These are phyloP conservation scores for Fusarium concolor DNA, from an alignment of 2,329 filamentous ascomycete genomes.

Conservation along the genomic window DNA sequence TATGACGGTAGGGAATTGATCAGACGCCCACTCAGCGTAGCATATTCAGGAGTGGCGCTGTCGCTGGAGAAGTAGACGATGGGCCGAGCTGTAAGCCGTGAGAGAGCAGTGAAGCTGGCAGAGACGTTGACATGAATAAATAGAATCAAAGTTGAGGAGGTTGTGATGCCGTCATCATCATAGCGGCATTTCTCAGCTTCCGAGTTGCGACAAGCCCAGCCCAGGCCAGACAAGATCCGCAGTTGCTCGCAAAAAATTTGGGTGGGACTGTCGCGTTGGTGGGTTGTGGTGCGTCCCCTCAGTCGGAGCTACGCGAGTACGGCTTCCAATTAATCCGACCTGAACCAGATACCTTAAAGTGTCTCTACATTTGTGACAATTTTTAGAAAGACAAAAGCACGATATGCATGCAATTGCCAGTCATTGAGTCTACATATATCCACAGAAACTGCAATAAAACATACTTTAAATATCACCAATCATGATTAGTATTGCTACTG, in stretches of 20 bases:
- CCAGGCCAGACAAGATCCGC: constrained; percentile 4
- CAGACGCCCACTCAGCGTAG: constrained; percentile 41
- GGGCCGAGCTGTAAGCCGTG: constrained; percentile 9
- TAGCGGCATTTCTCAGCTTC: constrained; percentile 51
- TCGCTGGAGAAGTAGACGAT: constrained; percentile 16
- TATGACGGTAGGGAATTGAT: constrained; percentile 48
- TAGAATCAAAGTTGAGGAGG: constrained; percentile 38
- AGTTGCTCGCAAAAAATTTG: constrained; percentile 37
- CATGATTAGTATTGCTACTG: background rate
- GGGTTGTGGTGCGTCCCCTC: constrained; percentile 21
- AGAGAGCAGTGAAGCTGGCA: constrained; percentile 19
- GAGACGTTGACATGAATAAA: constrained; percentile 26
- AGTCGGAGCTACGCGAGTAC: constrained; percentile 37
- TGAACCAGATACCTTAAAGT: constrained; percentile 29
- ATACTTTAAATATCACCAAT: background rate
- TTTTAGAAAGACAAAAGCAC: background rate
- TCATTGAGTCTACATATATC: background rate
- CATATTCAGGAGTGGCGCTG: constrained; percentile 47
- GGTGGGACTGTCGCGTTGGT: constrained; percentile 39
- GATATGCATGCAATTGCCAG: background rate
- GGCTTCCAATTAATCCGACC: constrained; percentile 36
- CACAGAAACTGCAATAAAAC: background rate
- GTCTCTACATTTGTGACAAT: background rate
- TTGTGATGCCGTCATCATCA: constrained; percentile 50
- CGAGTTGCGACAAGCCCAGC: constrained; percentile 41